These are phyloP conservation scores for Haemoproteus tartakovskyi DNA, from an alignment of 169 alveolate species.

Conservation along the genomic window DNA sequence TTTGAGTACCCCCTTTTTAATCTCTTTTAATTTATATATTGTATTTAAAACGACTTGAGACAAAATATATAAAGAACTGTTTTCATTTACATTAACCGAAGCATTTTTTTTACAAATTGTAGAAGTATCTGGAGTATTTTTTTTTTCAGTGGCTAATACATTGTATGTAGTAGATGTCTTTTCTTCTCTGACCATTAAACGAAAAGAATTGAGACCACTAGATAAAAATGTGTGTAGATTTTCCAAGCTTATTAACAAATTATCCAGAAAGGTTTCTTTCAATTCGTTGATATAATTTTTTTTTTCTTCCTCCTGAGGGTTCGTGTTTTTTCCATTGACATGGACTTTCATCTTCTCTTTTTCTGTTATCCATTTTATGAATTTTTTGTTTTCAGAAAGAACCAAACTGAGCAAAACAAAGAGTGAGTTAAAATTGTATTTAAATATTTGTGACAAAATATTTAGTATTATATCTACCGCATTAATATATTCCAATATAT, in stretches of 20 bases:
- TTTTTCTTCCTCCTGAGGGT: background rate
- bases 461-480: constrained; percentile 23
- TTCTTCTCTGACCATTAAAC: no score
- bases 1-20: constrained; percentile 11
- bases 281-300: constrained; percentile 14
- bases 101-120: background rate
- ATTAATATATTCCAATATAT: constrained; percentile 32
- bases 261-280: constrained; percentile 16
- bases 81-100: background rate
- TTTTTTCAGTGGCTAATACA: background rate
- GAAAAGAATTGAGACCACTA: no score
- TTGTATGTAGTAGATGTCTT: no score
- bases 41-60: constrained; percentile 10
- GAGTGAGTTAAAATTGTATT: constrained; percentile 40
- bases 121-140: background rate
- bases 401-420: constrained; percentile 9
- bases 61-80: constrained; percentile 1
- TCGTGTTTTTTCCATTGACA: background rate
- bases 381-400: background rate
- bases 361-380: background rate
- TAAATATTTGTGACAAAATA: constrained; percentile 11
- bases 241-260: constrained; percentile 4
- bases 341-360: background rate
- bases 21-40: constrained; percentile 4
- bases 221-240: background rate